These are phyloP conservation scores for Alternaria ventricosa DNA, from an alignment of 2,329 filamentous ascomycete genomes.

Conservation along the genomic window DNA sequence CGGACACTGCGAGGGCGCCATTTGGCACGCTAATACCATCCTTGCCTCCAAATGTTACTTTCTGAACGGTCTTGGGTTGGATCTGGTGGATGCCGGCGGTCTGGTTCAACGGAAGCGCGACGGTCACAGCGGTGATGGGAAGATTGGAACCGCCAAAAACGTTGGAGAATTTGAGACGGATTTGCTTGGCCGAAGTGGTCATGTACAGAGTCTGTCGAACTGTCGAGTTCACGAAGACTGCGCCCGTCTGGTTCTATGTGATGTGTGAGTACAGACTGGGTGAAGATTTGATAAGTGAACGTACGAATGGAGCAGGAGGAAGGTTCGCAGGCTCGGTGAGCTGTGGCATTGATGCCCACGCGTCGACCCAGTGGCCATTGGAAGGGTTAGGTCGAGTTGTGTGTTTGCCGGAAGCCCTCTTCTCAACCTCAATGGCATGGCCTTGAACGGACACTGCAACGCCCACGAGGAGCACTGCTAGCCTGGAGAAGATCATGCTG, in stretches of 20 bases:
- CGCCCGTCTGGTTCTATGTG: constrained; percentile 57
- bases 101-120: constrained; percentile 63
- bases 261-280: neutral
- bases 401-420: constrained; percentile 5
- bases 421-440: constrained; percentile 6
- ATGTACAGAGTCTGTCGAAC: constrained; percentile 70
- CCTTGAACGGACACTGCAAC: constrained; percentile 18
- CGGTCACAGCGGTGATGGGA: constrained; percentile 64
- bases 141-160: constrained; percentile 67
- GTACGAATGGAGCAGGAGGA: constrained; percentile 63
- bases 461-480: constrained; percentile 20
- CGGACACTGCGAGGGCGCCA: constrained; percentile 65
- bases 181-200: constrained; percentile 61
- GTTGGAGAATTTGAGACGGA: constrained; percentile 70
- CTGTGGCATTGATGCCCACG: constrained; percentile 72
- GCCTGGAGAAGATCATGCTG: constrained; percentile 23
- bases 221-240: constrained; percentile 67
- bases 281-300: neutral
- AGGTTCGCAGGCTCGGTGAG: constrained; percentile 68
- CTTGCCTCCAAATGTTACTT: constrained; percentile 65
- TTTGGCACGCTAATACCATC: constrained; percentile 59
- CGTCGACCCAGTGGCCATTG: constrained; percentile 64
- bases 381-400: constrained; percentile 33
- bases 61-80: constrained; percentile 58
- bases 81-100: constrained; percentile 62